Conservation (phyloP, 2,329 filamentous ascomycete genomes). For the Dissoconium aciculare region DNA sequence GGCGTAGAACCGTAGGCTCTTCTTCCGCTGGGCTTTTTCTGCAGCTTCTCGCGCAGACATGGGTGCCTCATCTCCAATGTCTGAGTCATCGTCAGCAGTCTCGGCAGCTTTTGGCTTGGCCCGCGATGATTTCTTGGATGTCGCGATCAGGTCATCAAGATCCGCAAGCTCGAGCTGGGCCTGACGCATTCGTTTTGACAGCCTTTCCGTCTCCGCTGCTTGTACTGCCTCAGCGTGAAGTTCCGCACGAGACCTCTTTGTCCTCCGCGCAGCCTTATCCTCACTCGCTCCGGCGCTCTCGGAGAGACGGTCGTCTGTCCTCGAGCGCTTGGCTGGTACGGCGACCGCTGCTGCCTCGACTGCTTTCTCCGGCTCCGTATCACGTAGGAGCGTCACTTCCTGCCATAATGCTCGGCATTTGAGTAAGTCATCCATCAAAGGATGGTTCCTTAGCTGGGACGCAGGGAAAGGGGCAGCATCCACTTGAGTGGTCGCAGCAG, state of each 20-base stretch:
- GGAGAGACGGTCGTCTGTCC: slow-evolving; percentile 4
- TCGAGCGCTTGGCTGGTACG: slow-evolving; percentile 3
- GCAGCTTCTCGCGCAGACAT: slow-evolving; percentile 65
- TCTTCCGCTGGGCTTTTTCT: slow-evolving; percentile 80
- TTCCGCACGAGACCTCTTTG: slow-evolving; percentile 33
- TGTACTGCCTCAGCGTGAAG: slow-evolving; percentile 38
- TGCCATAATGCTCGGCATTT: slow-evolving; percentile 71
- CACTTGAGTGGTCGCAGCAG: slow-evolving; percentile 42
- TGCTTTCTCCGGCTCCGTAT: slow-evolving; percentile 4
- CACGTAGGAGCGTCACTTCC: slow-evolving; percentile 48
- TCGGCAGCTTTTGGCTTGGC: slow-evolving; percentile 10
- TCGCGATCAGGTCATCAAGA: slow-evolving; percentile 46
- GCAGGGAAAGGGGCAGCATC: slow-evolving; percentile 50
- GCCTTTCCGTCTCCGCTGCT: slow-evolving; percentile 39
- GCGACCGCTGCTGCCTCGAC: slow-evolving; percentile 4
- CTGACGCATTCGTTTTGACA: slow-evolving; percentile 37
- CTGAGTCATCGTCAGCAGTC: slow-evolving; percentile 52
- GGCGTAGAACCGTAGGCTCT: slow-evolving; percentile 91
- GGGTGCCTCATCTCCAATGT: slow-evolving; percentile 80
- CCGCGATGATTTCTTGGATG: slow-evolving; percentile 6
- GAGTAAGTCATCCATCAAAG: slow-evolving; percentile 74
- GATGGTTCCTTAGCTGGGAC: slow-evolving; percentile 70
- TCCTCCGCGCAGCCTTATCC: slow-evolving; percentile 28
- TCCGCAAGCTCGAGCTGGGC: slow-evolving; percentile 60
- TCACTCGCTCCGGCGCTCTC: slow-evolving; percentile 23